phyloP scores from a whole-genome alignment of 1,284 basidiomycete species.

The Uromyces viciae-fabae region DNA sequence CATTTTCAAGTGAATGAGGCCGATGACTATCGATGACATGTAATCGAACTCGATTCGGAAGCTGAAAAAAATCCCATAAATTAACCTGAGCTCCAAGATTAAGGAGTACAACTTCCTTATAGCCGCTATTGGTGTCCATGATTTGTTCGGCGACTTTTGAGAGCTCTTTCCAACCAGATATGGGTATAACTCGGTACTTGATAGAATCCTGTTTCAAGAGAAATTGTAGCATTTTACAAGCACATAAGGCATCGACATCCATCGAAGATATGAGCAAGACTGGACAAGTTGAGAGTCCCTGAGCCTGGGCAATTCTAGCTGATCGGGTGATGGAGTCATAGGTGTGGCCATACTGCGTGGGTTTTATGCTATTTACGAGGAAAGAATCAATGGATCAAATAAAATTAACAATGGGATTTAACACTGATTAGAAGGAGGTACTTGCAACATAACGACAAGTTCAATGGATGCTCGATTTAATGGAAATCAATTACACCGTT shows the following conservation, averaged over 20 bases:
- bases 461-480: too few relatives aligned
- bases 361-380: conserved; percentile 34
- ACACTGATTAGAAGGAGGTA: too few relatives aligned
- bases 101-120: conserved; percentile 67
- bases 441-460: too few relatives aligned
- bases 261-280: conserved; percentile 28
- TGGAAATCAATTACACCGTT: too few relatives aligned
- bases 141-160: conserved; percentile 26
- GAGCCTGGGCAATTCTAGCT: conserved; percentile 14
- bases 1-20: conserved; percentile 81
- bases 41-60: conserved; percentile 59
- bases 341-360: conserved; percentile 30
- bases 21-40: conserved; percentile 94
- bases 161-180: conserved; percentile 37
- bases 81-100: conserved; percentile 89
- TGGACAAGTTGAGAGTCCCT: conserved; percentile 24
- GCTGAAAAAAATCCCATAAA: conserved; percentile 62
- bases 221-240: conserved; percentile 35
- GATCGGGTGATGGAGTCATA: conserved; percentile 27
- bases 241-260: conserved; percentile 38
- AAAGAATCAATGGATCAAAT: too few relatives aligned
- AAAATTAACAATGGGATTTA: too few relatives aligned
- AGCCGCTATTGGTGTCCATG: conserved; percentile 7
- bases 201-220: conserved; percentile 34
- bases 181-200: conserved; percentile 29